A percentile compares a stretch with the other conserved stretches of the same genome.
Evolutionary conservation across 1,284 basidiomycete genomes (phyloP).

Genomic region (Apiotrichum laibachii): DNA sequence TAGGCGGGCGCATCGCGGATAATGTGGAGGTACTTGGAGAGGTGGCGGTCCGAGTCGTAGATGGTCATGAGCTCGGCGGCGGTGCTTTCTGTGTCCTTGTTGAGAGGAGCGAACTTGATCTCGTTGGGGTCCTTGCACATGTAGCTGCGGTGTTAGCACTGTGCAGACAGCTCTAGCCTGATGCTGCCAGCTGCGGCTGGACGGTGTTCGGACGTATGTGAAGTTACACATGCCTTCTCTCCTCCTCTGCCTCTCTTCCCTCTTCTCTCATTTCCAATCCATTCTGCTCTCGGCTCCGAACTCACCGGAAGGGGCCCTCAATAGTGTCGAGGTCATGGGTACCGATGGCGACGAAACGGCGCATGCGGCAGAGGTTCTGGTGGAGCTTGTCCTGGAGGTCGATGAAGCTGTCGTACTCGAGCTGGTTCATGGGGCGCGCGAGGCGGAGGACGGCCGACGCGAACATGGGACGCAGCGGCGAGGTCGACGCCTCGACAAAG

Average conservation of each 20-base stretch:
- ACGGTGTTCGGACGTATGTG: neutral
- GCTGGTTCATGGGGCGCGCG: slow-evolving; percentile 74
- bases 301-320: slow-evolving; percentile 69
- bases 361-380: slow-evolving; percentile 85
- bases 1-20: slow-evolving; percentile 94
- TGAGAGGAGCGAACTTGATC: slow-evolving; percentile 85
- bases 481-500: slow-evolving; percentile 67
- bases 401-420: slow-evolving; percentile 94
- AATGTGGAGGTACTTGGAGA: slow-evolving; percentile 84
- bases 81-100: slow-evolving; percentile 69
- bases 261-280: no score
- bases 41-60: slow-evolving; percentile 91
- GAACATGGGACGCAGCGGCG: slow-evolving; percentile 83
- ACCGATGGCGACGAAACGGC: slow-evolving; percentile 92
- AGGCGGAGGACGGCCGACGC: slow-evolving; percentile 88
- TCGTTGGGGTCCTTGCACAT: slow-evolving; percentile 82
- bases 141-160: slow-evolving; percentile 56
- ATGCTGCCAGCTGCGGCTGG: no score
- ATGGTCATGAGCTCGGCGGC: slow-evolving; percentile 83
- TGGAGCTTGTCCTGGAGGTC: slow-evolving; percentile 98
- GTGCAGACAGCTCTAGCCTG: neutral
- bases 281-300: no score
- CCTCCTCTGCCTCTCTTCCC: neutral
- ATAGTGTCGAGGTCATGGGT: slow-evolving; percentile 96
- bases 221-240: neutral